Conservation (phyloP, 192 early-diverging fungal genomes). For the Phycomyces nitens region DNA sequence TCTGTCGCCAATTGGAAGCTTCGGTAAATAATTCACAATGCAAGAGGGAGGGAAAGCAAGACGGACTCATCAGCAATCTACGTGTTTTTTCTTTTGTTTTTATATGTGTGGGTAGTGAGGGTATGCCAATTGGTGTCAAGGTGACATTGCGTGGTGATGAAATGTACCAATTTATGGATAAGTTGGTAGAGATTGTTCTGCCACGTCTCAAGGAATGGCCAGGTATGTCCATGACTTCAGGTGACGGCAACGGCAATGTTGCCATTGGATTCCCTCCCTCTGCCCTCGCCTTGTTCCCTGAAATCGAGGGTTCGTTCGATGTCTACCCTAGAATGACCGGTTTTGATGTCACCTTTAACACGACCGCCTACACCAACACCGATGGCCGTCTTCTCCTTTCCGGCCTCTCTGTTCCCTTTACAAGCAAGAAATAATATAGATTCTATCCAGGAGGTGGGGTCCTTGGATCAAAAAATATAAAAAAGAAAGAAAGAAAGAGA, state of each 20-base stretch:
- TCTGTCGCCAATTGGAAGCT: conserved; percentile 84
- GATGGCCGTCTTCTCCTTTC: conserved; percentile 79
- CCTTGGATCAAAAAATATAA: background rate
- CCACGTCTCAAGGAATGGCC: conserved; percentile 91
- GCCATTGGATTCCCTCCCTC: conserved; percentile 79
- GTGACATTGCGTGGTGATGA: conserved; percentile 75
- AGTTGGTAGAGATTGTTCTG: conserved; percentile 89
- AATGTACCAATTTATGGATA: conserved; percentile 95
- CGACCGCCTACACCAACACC: conserved; percentile 73
- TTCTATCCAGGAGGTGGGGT: background rate
- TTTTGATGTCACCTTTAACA: conserved; percentile 81
- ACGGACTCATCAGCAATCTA: no score
- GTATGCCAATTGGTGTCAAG: conserved; percentile 86
- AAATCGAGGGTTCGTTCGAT: conserved; percentile 95
- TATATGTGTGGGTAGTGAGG: conserved; percentile 28
- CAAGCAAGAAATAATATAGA: background rate
- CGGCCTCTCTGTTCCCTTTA: conserved; percentile 88
- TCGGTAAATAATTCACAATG: conserved; percentile 54
- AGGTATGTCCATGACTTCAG: conserved; percentile 67
- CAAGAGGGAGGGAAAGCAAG: background rate
- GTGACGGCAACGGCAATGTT: conserved; percentile 81
- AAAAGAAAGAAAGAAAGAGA: background rate
- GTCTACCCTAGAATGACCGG: conserved; percentile 87
- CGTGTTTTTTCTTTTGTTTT: no score
- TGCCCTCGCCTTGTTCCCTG: conserved; percentile 90